Evolutionary conservation across 805 yeast genomes (phyloP), one percentile per base, ranked within the genome.

Genomic region (Metschnikowia lunata): DNA sequence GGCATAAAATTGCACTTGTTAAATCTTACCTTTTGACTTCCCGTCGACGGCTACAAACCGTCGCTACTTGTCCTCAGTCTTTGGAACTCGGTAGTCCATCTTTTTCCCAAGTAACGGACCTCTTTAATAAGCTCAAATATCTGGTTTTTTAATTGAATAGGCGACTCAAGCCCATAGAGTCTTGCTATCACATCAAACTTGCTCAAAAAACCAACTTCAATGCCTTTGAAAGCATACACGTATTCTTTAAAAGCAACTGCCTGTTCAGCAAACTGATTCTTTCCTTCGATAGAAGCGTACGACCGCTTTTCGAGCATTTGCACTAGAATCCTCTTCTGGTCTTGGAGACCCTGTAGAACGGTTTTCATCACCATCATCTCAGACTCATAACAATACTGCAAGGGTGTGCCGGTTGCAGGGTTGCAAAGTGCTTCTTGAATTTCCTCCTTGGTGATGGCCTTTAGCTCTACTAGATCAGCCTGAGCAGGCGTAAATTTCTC

Each of bases 361-460:
- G 27, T 34, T 11, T 30, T 26, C 34, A 42, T 29, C 4, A 42
- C 45, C 18, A 42, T 31, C 45, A 42, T 42, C 34, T 42, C 45
- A 11, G 45, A 32, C 30, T 32, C 40, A 13, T 42, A 42, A 18
- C 26, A 37, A 15, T 12, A 36, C 27, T 36, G 30, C 6, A 27
- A 26, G 12, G 33, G 28, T 8, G 40, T 27, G 18, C 28, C 33
- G 8, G 37, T 14, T 12, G 39, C 39, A 13, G 39, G n/a, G 6
- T 40, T 6, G 32, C 45, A 42, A 26, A 42, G 23, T 7, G 45
- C 45, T 18, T 26, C 37, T 13, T 39, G 33, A 1, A 42, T 7
- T 27, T 42, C 45, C 10, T 31, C 30, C 14, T 32, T 15, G 12
- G 36, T 42, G 15, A 42, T 12, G 4, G 6, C 23, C 23, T 18